Evolutionary conservation across 345 rosid genomes (phyloP).

Genomic region (Xanthoceras sorbifolium): DNA sequence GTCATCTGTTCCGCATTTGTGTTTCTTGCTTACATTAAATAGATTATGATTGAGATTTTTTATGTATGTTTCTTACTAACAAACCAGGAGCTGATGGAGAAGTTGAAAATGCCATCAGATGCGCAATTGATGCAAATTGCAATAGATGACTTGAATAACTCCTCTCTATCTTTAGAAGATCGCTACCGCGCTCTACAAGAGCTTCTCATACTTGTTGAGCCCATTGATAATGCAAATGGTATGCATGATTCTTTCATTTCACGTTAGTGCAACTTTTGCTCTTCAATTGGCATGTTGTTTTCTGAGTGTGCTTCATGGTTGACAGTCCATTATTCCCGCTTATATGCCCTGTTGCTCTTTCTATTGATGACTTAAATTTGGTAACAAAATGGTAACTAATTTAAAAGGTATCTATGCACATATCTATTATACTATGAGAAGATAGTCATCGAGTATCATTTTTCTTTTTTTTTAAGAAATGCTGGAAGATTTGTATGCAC

Average conservation of each 20-base stretch:
- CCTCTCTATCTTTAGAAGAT: constrained; percentile 71
- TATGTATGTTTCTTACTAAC: neutral
- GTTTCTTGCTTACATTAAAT: neutral
- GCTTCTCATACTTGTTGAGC: constrained; percentile 83
- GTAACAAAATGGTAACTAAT: neutral
- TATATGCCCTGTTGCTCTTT: neutral
- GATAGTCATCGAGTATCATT: neutral
- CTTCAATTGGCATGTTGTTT: neutral
- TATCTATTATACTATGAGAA: neutral
- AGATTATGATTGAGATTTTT: neutral
- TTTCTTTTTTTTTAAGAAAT: neutral
- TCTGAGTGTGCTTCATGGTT: neutral
- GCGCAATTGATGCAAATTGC: constrained; percentile 82
- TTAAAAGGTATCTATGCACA: neutral
- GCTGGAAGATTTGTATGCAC: neutral
- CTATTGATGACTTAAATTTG: neutral
- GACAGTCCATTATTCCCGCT: neutral
- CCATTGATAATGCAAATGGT: constrained; percentile 96
- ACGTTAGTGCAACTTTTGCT: neutral
- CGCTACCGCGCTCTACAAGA: constrained; percentile 80
- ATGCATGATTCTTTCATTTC: constrained; percentile 14
- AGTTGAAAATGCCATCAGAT: constrained; percentile 82
- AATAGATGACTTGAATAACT: constrained; percentile 69
- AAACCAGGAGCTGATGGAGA: constrained; percentile 78
- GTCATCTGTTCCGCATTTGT: neutral